Evolutionary conservation across 352 stramenopile genomes (phyloP).

Genomic region (Globisporangium heterothallicum): DNA sequence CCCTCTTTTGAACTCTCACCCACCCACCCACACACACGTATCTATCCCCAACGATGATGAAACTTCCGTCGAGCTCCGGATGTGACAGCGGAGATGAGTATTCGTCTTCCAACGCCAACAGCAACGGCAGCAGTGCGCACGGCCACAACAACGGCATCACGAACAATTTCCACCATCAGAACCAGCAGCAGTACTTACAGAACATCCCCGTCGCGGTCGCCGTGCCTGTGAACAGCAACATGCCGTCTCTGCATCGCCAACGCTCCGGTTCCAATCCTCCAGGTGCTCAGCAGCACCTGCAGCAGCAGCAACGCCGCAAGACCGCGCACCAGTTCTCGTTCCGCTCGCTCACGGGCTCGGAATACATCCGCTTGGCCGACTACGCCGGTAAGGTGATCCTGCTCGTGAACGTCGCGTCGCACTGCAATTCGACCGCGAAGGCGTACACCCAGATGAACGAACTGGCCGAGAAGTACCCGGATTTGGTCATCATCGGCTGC

Average conservation of each 20-base stretch:
- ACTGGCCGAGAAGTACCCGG: conserved; percentile 47
- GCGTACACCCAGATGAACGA: conserved; percentile 72
- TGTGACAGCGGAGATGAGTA: conserved; percentile 23
- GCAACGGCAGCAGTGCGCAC: conserved; percentile 2
- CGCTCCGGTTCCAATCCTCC: conserved; percentile 15
- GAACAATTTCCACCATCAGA: conserved; percentile 14
- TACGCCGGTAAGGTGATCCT: conserved; percentile 59
- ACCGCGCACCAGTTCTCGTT: conserved; percentile 76
- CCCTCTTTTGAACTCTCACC: neutral
- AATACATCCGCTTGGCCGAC: conserved; percentile 62
- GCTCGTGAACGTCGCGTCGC: conserved; percentile 76
- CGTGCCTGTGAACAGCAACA: conserved; percentile 27
- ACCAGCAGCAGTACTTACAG: conserved; percentile 37
- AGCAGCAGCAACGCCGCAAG: conserved; percentile 29
- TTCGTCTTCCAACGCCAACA: conserved; percentile 2
- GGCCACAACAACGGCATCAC: conserved; percentile 1
- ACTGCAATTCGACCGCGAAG: conserved; percentile 77
- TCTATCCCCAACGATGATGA: conserved; percentile 18
- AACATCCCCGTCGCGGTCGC: conserved; percentile 57
- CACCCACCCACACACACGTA: too few relatives aligned
- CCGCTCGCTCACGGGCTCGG: conserved; percentile 50
- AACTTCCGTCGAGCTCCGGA: conserved; percentile 27
- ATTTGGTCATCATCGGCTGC: conserved; percentile 67
- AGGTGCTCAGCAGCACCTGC: neutral
- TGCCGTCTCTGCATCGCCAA: conserved; percentile 25